Evolutionary conservation across 192 early-diverging fungal species (phyloP).

Genomic region (Backusella psychrophila): DNA sequence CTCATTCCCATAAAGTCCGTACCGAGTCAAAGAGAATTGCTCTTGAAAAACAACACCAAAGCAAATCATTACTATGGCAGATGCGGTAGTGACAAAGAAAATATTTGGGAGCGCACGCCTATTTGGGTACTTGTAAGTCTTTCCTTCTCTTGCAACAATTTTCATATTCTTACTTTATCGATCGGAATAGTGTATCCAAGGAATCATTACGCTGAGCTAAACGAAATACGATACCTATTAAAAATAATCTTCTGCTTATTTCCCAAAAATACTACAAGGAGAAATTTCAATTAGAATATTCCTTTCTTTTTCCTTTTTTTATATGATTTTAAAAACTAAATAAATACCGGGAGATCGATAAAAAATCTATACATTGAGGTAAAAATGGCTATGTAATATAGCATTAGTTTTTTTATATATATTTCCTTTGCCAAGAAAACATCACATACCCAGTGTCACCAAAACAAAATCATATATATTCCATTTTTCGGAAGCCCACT

Average conservation of each 20-base stretch:
- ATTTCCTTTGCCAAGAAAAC: background rate
- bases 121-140: background rate
- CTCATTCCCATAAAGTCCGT: conserved; percentile 17
- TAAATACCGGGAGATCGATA: background rate
- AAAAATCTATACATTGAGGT: background rate
- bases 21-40: conserved; percentile 16
- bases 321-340: background rate
- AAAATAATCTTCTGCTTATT: conserved; percentile 3
- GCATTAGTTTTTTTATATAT: background rate
- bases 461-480: background rate
- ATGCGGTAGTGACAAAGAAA: conserved; percentile 17
- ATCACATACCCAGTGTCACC: background rate
- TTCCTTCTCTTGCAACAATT: background rate
- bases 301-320: background rate
- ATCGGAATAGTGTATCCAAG: conserved; percentile 19
- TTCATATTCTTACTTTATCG: conserved; percentile 9
- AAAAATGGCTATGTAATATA: background rate
- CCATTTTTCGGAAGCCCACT: conserved; percentile 16
- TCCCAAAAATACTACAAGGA: background rate
- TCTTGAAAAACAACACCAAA: conserved; percentile 30
- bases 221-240: conserved; percentile 17
- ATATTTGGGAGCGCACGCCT: conserved; percentile 24
- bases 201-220: conserved; percentile 18
- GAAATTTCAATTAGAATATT: background rate
- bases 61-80: conserved; percentile 10